A percentile compares a stretch with the other conserved stretches of the same genome.
Evolutionary conservation across 352 stramenopile genomes (phyloP).

Genomic region (Phytophthora tentaculata): DNA sequence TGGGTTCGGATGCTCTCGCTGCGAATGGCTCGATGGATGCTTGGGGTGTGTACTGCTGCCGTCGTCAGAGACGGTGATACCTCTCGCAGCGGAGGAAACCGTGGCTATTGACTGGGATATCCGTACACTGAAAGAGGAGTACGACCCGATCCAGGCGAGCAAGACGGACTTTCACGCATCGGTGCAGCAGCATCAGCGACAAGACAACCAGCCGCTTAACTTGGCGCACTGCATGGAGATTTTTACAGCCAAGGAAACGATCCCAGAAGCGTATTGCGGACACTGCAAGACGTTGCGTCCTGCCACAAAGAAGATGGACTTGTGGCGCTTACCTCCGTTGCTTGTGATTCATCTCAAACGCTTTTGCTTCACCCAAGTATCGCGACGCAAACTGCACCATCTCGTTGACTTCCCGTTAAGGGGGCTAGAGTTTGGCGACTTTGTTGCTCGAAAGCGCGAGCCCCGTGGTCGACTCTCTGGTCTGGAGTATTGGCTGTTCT

Average conservation of each 20-base stretch:
- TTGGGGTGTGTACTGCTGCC: constrained; percentile 84
- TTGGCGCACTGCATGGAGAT: constrained; percentile 87
- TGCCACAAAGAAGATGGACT: constrained; percentile 95
- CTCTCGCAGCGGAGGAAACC: constrained; percentile 76
- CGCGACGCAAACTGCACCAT: constrained; percentile 95
- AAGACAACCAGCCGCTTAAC: constrained; percentile 84
- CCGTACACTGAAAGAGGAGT: constrained; percentile 86
- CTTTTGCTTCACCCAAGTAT: constrained; percentile 97
- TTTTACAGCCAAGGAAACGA: constrained; percentile 84
- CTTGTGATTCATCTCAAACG: constrained; percentile 99
- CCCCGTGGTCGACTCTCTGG: constrained; percentile 51
- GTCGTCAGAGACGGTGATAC: constrained; percentile 45
- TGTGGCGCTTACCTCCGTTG: constrained; percentile 97
- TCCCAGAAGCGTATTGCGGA: constrained; percentile 82
- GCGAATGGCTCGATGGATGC: constrained; percentile 88
- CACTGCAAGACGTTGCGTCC: constrained; percentile 91
- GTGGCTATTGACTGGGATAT: constrained; percentile 92
- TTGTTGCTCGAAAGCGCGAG: constrained; percentile 71
- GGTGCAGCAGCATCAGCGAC: constrained; percentile 63
- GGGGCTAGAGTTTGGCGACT: constrained; percentile 89
- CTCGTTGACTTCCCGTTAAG: constrained; percentile 96
- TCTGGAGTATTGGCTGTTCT: constrained; percentile 74
- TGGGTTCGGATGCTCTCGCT: constrained; percentile 87
- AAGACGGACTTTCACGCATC: constrained; percentile 78
- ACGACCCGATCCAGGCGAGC: constrained; percentile 85